Base-by-base conservation (phyloP, 1,284 basidiomycete species). In the Cryptococcus sp. region DNA sequence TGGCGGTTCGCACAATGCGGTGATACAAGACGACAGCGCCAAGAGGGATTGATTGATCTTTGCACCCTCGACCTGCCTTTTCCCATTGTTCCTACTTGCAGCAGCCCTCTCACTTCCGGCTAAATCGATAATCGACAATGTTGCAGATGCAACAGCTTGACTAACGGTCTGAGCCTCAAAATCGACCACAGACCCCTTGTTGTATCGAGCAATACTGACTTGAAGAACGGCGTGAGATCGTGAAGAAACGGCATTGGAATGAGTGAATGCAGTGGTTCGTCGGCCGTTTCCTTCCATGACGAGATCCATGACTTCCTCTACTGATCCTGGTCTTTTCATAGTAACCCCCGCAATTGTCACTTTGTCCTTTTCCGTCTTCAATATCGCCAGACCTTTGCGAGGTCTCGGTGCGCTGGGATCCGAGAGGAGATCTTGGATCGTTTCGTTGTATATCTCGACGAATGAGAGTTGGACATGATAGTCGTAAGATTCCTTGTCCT, bases 21-120 rank as follows among this genome's bases (percentile, higher is more conserved):
- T 94, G 77, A 98, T 97, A 75, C 92, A 96, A 73, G 92, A 94
- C 32, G 91, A 91, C 28, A 98, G 82, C 3, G 93, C 91, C 45
- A 98, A 84, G 5, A 98, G 82, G 16, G 91, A 96, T 75, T 96
- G 92, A 78, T 98, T 97, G 78, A 97, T 97, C 69, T 96, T 94
- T 41, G 92, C 91, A 34, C 93, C 93, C 73, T 98, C 93, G 32
- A 93, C 85, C 87, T 97, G 91, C 23, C 93, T 85, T 62, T 91
- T 87, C n/a, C 93, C 93, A 85, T 93, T 92, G 73, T 98, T 97
- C 44, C 82, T 85, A 1, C 93, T 97, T 0, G 91, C 92, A 9
- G 91, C 88, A 9, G 93, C 93, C 21, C 93, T 84, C 70, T 98
- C 93, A 64, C 89, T 93, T 19, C 93, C 93, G 5, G 93, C 93